Percentiles rank a stretch among this genome's conserved stretches.
phyloP scores from a whole-genome alignment of 2,329 filamentous ascomycete genomes.

The Aspergillus caelatus region DNA sequence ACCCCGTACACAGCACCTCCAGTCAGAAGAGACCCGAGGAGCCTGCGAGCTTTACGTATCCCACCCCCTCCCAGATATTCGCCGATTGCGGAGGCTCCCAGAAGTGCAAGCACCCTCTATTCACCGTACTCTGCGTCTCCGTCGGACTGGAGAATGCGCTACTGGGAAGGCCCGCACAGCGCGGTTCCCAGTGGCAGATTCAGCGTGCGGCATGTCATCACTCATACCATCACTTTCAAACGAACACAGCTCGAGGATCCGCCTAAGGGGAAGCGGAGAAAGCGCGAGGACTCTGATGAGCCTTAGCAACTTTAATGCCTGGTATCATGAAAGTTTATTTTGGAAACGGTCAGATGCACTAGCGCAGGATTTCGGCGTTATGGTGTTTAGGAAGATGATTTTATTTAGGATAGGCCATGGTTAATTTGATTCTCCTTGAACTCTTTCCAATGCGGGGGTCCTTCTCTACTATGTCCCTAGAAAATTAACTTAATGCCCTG shows the following conservation, averaged over 20 bases:
- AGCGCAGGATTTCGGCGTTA: background rate
- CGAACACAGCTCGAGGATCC: conserved; percentile 75
- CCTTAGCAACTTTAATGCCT: background rate
- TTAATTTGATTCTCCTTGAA: background rate
- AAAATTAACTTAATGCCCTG: background rate
- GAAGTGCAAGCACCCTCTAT: conserved; percentile 58
- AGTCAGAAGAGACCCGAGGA: conserved; percentile 59
- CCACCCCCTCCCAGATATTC: conserved; percentile 75
- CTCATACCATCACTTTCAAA: conserved; percentile 91
- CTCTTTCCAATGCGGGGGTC: background rate
- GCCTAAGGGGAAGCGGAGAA: conserved; percentile 90
- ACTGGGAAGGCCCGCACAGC: conserved; percentile 62
- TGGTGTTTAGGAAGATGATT: background rate
- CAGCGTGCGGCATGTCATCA: conserved; percentile 84
- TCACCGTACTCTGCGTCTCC: conserved; percentile 42
- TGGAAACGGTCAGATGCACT: conserved; percentile 3
- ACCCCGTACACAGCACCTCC: conserved; percentile 63
- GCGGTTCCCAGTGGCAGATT: conserved; percentile 61
- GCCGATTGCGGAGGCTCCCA: conserved; percentile 66
- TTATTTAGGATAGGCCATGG: background rate
- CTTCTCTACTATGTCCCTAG: background rate
- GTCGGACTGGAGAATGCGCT: conserved; percentile 75
- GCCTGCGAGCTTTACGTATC: conserved; percentile 68
- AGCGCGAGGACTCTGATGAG: conserved; percentile 39
- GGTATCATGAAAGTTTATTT: background rate